Evolutionary conservation across 331 rosid genomes (phyloP).

Genomic region (Prunus yedoensis): DNA sequence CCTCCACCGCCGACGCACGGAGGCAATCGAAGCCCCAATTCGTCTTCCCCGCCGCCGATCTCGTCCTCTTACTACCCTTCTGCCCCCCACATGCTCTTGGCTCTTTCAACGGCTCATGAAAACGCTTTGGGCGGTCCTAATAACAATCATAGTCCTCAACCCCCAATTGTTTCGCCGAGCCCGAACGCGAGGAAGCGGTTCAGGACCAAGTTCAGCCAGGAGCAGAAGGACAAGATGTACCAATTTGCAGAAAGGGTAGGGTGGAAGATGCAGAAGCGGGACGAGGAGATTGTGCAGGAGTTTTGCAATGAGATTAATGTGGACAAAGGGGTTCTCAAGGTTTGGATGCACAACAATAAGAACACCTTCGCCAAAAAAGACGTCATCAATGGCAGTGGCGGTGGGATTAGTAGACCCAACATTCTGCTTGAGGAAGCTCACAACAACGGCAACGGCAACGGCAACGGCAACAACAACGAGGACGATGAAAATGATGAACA

Average conservation of each 20-base stretch:
- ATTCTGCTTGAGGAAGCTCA: conserved; percentile 24
- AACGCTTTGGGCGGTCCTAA: conserved; percentile 22
- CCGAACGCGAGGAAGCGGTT: conserved; percentile 53
- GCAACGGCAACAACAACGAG: conserved; percentile 3
- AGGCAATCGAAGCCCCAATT: conserved; percentile 59
- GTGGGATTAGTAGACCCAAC: background rate
- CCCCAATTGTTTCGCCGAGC: conserved; percentile 11
- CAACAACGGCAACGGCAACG: conserved; percentile 15
- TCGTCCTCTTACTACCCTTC: conserved; percentile 91
- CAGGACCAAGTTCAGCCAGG: conserved; percentile 71
- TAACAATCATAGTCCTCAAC: conserved; percentile 1
- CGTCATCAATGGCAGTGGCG: background rate
- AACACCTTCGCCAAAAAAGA: conserved; percentile 57
- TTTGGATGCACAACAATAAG: conserved; percentile 99
- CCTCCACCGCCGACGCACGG: conserved; percentile 54
- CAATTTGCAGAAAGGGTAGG: conserved; percentile 75
- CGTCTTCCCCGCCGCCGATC: conserved; percentile 96
- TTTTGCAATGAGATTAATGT: conserved; percentile 73
- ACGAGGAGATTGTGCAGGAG: conserved; percentile 57
- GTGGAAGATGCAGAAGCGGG: conserved; percentile 95
- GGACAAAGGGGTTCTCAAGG: conserved; percentile 73
- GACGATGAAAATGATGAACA: background rate
- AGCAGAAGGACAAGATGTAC: conserved; percentile 84
- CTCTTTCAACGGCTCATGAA: conserved; percentile 65
- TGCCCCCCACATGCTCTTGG: conserved; percentile 90